These are phyloP conservation scores for Monilinia vaccinii-corymbosi DNA, from an alignment of 2,329 filamentous ascomycete species.

Conservation along the genomic window DNA sequence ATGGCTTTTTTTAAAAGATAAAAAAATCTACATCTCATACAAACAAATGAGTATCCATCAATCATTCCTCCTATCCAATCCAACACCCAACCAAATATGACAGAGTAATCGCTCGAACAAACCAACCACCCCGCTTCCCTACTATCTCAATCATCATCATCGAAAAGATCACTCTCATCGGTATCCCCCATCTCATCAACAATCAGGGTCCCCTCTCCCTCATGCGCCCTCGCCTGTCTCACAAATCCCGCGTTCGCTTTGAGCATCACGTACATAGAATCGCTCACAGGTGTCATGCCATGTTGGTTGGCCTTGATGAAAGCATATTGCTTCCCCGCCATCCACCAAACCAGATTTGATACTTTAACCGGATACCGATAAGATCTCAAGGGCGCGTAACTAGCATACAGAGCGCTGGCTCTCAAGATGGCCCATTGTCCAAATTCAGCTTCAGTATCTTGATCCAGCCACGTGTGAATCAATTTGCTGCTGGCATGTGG, in stretches of 20 bases:
- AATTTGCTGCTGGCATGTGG: slow-evolving; percentile 17
- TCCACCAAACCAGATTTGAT: slow-evolving; percentile 21
- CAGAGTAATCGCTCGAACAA: background rate
- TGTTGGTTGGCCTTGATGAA: slow-evolving; percentile 19
- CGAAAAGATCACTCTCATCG: background rate
- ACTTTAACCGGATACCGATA: background rate
- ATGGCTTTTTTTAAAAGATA: too few relatives aligned
- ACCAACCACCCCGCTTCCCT: background rate
- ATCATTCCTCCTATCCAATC: too few relatives aligned
- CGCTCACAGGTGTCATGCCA: slow-evolving; percentile 2
- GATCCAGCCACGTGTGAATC: slow-evolving; percentile 15
- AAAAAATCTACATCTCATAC: background rate
- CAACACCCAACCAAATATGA: too few relatives aligned
- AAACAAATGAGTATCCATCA: background rate
- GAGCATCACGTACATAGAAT: slow-evolving; percentile 17
- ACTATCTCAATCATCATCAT: background rate
- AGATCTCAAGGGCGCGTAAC: slow-evolving; percentile 1
- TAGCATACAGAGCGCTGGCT: slow-evolving; percentile 32
- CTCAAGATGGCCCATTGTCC: slow-evolving; percentile 37
- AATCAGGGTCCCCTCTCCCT: background rate
- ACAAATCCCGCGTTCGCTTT: slow-evolving; percentile 14
- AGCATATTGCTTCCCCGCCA: slow-evolving; percentile 26
- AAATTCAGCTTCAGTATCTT: slow-evolving; percentile 11
- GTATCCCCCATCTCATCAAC: background rate
- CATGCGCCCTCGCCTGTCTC: background rate